Evolutionary conservation across 768 basidiomycete genomes (phyloP).

Genomic region (Macrolepiota dolichaula): DNA sequence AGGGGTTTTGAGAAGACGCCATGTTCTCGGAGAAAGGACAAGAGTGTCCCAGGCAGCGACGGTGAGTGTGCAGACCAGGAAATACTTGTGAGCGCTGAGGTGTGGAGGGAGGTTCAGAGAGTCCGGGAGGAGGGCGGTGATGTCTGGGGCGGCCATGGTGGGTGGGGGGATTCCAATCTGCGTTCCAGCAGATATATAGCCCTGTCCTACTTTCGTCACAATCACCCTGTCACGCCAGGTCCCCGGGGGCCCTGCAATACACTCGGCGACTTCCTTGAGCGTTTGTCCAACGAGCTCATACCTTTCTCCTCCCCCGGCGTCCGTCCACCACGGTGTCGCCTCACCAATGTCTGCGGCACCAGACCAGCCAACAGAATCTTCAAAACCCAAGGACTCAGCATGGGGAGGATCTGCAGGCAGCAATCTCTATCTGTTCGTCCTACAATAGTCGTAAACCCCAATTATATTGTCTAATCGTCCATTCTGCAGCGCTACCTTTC

Average conservation of each 20-base stretch:
- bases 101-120: slow-evolving; percentile 76
- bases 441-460: background rate
- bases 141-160: slow-evolving; percentile 24
- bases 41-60: slow-evolving; percentile 90
- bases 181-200: background rate
- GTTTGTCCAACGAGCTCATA: slow-evolving; percentile 18
- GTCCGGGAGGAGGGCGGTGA: slow-evolving; percentile 43
- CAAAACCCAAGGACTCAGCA: slow-evolving; percentile 7
- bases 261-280: background rate
- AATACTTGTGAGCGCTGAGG: slow-evolving; percentile 84
- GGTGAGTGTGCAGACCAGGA: slow-evolving; percentile 85
- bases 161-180: slow-evolving; percentile 11
- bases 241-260: background rate
- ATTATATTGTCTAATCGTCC: slow-evolving; percentile 1
- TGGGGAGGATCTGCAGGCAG: slow-evolving; percentile 20
- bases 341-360: slow-evolving; percentile 9
- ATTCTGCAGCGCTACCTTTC: slow-evolving; percentile 57
- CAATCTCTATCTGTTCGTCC: slow-evolving; percentile 43
- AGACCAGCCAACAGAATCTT: slow-evolving; percentile 15
- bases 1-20: slow-evolving; percentile 59
- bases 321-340: slow-evolving; percentile 13
- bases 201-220: background rate
- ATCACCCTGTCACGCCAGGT: background rate
- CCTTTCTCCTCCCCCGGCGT: slow-evolving; percentile 3
- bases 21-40: slow-evolving; percentile 77